Percentiles rank a stretch among this genome's conserved stretches.
phyloP scores from a whole-genome alignment of 2,329 filamentous ascomycete genomes.

The Aspergillus candidus region DNA sequence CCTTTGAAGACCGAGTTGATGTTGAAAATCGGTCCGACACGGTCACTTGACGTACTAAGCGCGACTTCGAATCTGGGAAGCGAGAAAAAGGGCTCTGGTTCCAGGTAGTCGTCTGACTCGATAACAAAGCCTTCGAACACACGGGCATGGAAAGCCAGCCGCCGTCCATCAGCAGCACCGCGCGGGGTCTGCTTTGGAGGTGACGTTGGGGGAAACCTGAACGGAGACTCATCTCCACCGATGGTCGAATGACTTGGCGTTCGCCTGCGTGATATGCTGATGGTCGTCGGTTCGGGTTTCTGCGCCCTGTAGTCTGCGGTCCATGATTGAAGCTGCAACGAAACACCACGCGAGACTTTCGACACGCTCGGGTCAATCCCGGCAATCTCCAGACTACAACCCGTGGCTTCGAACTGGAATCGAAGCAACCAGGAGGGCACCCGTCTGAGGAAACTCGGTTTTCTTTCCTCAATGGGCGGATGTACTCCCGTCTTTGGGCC shows the following conservation, averaged over 20 bases:
- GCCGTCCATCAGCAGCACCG: constrained; percentile 65
- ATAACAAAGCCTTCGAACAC: constrained; percentile 87
- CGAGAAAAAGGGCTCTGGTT: constrained; percentile 77
- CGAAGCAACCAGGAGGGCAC: constrained; percentile 80
- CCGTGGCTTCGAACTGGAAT: constrained; percentile 76
- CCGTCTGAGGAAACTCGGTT: constrained; percentile 66
- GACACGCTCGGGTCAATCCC: constrained; percentile 82
- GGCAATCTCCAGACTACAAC: constrained; percentile 85
- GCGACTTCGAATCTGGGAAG: constrained; percentile 83
- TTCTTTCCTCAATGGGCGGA: constrained; percentile 45
- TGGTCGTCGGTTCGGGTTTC: constrained; percentile 54
- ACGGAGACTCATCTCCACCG: constrained; percentile 55
- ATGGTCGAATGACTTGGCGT: constrained; percentile 65
- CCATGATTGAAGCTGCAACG: constrained; percentile 81
- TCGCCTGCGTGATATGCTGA: constrained; percentile 55
- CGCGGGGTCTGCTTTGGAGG: constrained; percentile 39
- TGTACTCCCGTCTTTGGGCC: constrained; percentile 54
- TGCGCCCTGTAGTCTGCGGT: constrained; percentile 84
- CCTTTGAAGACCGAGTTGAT: constrained; percentile 75
- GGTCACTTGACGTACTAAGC: constrained; percentile 77
- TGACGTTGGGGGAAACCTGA: constrained; percentile 46
- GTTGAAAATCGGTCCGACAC: constrained; percentile 81
- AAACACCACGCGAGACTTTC: constrained; percentile 71
- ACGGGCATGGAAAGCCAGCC: constrained; percentile 71
- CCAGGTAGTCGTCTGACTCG: constrained; percentile 76